Conservation (phyloP, 108 stramenopile species). For the Cylindrotheca closterium region DNA sequence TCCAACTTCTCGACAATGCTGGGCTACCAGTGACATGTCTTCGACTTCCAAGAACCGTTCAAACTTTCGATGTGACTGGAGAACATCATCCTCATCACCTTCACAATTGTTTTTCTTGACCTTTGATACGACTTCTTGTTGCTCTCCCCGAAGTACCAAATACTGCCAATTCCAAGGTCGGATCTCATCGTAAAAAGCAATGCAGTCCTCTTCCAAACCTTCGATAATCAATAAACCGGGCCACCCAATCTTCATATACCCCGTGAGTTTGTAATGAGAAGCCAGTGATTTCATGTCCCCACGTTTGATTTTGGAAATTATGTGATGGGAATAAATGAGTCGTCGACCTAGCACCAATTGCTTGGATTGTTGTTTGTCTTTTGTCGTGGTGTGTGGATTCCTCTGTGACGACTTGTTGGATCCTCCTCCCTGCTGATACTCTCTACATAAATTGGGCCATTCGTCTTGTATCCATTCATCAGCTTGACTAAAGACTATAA, state of each 20-base stretch:
- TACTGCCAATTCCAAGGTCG: slow-evolving; percentile 72
- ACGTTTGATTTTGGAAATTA: slow-evolving; percentile 80
- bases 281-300: slow-evolving; percentile 57
- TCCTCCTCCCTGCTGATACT: neutral
- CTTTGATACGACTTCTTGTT: slow-evolving; percentile 31
- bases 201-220: slow-evolving; percentile 61
- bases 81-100: neutral
- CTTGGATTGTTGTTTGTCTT: neutral
- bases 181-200: slow-evolving; percentile 62
- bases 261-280: slow-evolving; percentile 54
- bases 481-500: slow-evolving; percentile 53
- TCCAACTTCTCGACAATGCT: slow-evolving; percentile 59
- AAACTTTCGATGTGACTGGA: slow-evolving; percentile 38
- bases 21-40: slow-evolving; percentile 64
- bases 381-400: neutral
- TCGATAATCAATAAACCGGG: slow-evolving; percentile 78
- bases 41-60: slow-evolving; percentile 44
- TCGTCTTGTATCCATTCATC: slow-evolving; percentile 70
- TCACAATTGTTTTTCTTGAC: neutral
- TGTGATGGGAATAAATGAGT: slow-evolving; percentile 84
- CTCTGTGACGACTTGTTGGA: neutral
- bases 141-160: slow-evolving; percentile 72
- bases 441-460: slow-evolving; percentile 35
- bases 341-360: slow-evolving; percentile 46
- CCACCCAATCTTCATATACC: slow-evolving; percentile 84